Evolutionary conservation across 2,329 filamentous ascomycete genomes (phyloP).

Genomic region (Pseudofabraea citricarpa): DNA sequence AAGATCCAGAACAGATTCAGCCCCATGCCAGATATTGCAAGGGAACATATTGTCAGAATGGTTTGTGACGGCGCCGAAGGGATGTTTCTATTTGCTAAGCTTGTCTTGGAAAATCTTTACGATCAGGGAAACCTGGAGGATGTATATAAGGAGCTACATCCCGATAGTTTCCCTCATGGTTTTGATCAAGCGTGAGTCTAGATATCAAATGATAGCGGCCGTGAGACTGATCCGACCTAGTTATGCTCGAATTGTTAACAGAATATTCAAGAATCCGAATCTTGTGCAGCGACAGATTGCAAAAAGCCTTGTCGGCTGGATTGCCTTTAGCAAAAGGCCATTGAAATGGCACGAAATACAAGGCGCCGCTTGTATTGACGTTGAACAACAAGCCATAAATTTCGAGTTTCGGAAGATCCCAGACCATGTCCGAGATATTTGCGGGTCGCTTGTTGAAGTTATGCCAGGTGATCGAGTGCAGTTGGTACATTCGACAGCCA

Average conservation of each 20-base stretch:
- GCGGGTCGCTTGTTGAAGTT: slow-evolving; percentile 31
- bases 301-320: slow-evolving; percentile 31
- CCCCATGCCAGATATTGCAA: slow-evolving; percentile 19
- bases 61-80: too few relatives aligned
- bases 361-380: slow-evolving; percentile 29
- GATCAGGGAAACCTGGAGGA: slow-evolving; percentile 6
- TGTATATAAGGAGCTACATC: slow-evolving; percentile 9
- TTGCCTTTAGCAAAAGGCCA: slow-evolving; percentile 33
- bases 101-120: slow-evolving; percentile 23
- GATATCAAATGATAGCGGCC: too few relatives aligned
- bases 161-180: slow-evolving; percentile 6
- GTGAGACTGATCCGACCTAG: too few relatives aligned
- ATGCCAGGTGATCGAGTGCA: slow-evolving; percentile 24
- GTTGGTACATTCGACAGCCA: slow-evolving; percentile 34
- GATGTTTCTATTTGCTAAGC: slow-evolving; percentile 28
- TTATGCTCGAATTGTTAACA: slow-evolving; percentile 10
- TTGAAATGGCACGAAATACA: slow-evolving; percentile 38
- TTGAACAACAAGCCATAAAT: slow-evolving; percentile 23
- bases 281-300: slow-evolving; percentile 4
- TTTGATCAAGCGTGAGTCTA: slow-evolving; percentile 16
- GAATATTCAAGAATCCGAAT: not conserved
- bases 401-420: slow-evolving; percentile 23
- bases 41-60: too few relatives aligned
- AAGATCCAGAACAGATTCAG: slow-evolving; percentile 18
- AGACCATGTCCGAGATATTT: slow-evolving; percentile 27